Evolutionary conservation across 352 stramenopile genomes (phyloP).

Genomic region (Labyrinthula sp.): DNA sequence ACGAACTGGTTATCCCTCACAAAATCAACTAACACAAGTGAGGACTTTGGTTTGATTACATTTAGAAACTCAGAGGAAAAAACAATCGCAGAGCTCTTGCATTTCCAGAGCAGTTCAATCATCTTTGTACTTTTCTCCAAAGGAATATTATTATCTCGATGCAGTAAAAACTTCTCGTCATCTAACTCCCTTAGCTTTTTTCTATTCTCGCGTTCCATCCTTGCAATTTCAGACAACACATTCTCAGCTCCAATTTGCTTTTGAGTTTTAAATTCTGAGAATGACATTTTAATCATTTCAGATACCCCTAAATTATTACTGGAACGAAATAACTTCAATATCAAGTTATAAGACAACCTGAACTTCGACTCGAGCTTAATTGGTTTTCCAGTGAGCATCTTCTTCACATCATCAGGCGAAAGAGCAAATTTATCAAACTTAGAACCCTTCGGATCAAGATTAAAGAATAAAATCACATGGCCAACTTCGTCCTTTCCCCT

Average conservation of each 20-base stretch:
- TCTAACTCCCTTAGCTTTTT: constrained; percentile 48
- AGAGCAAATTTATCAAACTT: no score
- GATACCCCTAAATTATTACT: constrained; percentile 60
- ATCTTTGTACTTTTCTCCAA: no score
- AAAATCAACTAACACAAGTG: no score
- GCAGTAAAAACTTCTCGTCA: constrained; percentile 44
- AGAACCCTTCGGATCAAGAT: constrained; percentile 26
- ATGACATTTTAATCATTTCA: constrained; percentile 91
- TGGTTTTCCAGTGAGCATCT: constrained; percentile 79
- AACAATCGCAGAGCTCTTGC: no score
- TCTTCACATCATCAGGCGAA: constrained; percentile 46
- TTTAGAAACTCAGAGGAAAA: no score
- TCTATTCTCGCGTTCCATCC: constrained; percentile 30
- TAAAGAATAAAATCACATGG: constrained; percentile 61
- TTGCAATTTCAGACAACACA: constrained; percentile 42
- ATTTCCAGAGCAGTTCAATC: no score
- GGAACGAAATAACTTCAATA: constrained; percentile 76
- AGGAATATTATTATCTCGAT: no score
- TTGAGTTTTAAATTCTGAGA: constrained; percentile 81
- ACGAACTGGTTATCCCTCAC: no score
- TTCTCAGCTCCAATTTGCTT: constrained; percentile 42
- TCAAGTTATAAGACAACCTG: constrained; percentile 94
- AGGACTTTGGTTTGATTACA: no score
- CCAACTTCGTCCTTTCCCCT: constrained; percentile 85
- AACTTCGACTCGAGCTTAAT: constrained; percentile 87